Evolutionary conservation across 2,329 filamentous ascomycete species (phyloP), one percentile per base, ranked within the genome.

Genomic region (Rutstroemia sp.): DNA sequence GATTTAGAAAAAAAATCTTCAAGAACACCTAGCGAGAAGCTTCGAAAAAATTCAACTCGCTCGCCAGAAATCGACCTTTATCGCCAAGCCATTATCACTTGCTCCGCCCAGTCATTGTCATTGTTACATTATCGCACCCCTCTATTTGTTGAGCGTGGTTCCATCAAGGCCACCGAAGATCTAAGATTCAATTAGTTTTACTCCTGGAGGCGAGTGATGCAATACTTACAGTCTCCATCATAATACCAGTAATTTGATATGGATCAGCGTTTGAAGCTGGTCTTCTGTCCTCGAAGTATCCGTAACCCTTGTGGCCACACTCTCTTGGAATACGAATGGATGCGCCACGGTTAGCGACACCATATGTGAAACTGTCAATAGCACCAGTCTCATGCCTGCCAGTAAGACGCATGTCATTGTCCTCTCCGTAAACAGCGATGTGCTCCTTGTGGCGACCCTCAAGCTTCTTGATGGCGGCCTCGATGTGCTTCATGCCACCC

Each of bases 401-500:
- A 53, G 92, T 97, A 67, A 97, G 87, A 71, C 94, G 92, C 67
- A 87, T 82, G 67, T 94, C 90, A 79, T 99, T 99, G 73, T 92
- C 92, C 79, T 95, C 90, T 70, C 94, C 91, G 72, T 96, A 96
- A 65, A 95, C 91, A 65, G 87, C 86, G 75, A 95, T 95, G 83
- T 89, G 92, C 80, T 91, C 87, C 65, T 76, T 74, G 76, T 91
- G 87, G 67, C 87, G 86, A 62, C 79, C 80, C 75, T 88, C 87
- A 18, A 92, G 84, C 77, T 90, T 91, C 83, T 90, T 87, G 77
- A 92, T 87, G 54, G 85, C 85, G 52, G 82, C 82, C 75, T 97
- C 92, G 64, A 99, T 99, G 74, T 82, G 76, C 85, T 95, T 95
- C 86, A 97, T 94, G 72, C 94, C 94, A 68, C 92, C 92, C 64